Conservation (phyloP, 2,329 filamentous ascomycete species). For the Paecilomyces sp. region DNA sequence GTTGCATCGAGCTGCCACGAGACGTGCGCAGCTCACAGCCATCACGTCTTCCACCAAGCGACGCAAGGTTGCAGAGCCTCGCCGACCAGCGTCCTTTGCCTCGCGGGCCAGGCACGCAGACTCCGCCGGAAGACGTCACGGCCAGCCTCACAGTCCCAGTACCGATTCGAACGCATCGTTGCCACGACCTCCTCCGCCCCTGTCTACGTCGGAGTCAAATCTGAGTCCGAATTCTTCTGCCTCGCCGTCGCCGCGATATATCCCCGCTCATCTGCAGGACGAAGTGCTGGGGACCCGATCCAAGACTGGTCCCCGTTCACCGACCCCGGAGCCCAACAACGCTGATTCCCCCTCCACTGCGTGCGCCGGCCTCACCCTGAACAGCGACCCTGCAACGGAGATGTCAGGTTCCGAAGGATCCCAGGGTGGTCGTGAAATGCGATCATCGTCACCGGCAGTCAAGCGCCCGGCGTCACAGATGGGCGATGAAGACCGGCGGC, state of each 20-base stretch:
- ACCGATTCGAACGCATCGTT: neutral
- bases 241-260: constrained; percentile 37
- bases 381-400: constrained; percentile 36
- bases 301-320: constrained; percentile 28
- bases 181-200: constrained; percentile 10
- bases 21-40: constrained; percentile 39
- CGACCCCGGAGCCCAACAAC: constrained; percentile 22
- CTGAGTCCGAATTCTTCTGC: constrained; percentile 20
- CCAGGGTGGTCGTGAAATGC: constrained; percentile 14
- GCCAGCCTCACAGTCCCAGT: constrained; percentile 5
- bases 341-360: constrained; percentile 44
- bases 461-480: constrained; percentile 29
- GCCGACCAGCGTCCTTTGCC: constrained; percentile 28
- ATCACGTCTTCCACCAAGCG: constrained; percentile 46
- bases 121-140: constrained; percentile 27
- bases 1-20: constrained; percentile 36
- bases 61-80: constrained; percentile 40
- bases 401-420: constrained; percentile 34
- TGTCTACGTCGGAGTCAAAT: constrained; percentile 15
- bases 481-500: constrained; percentile 15
- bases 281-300: constrained; percentile 35
- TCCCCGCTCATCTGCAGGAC: constrained; percentile 51
- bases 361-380: constrained; percentile 45
- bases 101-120: constrained; percentile 13
- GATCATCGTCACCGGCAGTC: constrained; percentile 26